Conservation (phyloP, 1,284 basidiomycete genomes). For the Ustanciosporium gigantosporum region DNA sequence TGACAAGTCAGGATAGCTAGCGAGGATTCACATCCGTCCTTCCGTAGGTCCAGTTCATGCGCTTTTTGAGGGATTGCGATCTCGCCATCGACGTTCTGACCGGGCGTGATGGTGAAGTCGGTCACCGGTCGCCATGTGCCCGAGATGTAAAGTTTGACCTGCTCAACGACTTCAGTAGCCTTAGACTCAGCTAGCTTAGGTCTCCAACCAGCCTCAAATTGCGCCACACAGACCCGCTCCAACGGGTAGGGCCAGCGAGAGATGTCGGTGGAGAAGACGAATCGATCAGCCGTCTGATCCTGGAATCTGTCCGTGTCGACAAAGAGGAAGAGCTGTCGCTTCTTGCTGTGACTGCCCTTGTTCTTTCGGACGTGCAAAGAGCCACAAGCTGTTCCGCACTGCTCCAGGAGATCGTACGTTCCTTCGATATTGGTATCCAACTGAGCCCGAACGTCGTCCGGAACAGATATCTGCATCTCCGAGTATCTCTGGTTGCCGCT, state of each 20-base stretch:
- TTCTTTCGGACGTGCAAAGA: slow-evolving; percentile 75
- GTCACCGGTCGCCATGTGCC: slow-evolving; percentile 30
- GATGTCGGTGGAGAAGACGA: slow-evolving; percentile 47
- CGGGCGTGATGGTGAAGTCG: slow-evolving; percentile 14
- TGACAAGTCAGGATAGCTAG: slow-evolving; percentile 33
- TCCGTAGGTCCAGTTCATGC: slow-evolving; percentile 22
- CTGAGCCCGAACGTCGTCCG: slow-evolving; percentile 64
- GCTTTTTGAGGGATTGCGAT: slow-evolving; percentile 23
- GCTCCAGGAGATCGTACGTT: slow-evolving; percentile 75
- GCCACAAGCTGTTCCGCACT: slow-evolving; percentile 84
- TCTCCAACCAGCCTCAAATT: slow-evolving; percentile 38
- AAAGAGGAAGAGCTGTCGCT: slow-evolving; percentile 49
- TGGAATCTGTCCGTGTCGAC: slow-evolving; percentile 46
- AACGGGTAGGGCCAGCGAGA: slow-evolving; percentile 42
- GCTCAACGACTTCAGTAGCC: slow-evolving; percentile 15
- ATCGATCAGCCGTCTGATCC: slow-evolving; percentile 35
- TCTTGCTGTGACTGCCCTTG: slow-evolving; percentile 63
- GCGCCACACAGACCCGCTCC: slow-evolving; percentile 35
- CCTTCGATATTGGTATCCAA: slow-evolving; percentile 84
- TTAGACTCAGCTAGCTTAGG: slow-evolving; percentile 18
- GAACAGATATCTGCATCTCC: slow-evolving; percentile 69
- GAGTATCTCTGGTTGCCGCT: slow-evolving; percentile 73
- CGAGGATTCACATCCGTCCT: slow-evolving; percentile 31
- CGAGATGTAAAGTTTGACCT: slow-evolving; percentile 29
- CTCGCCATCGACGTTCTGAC: slow-evolving; percentile 15